Percentiles rank a stretch among this genome's conserved stretches.
Conservation (phyloP, 805 yeast genomes). For the Candida endomychidarum region DNA sequence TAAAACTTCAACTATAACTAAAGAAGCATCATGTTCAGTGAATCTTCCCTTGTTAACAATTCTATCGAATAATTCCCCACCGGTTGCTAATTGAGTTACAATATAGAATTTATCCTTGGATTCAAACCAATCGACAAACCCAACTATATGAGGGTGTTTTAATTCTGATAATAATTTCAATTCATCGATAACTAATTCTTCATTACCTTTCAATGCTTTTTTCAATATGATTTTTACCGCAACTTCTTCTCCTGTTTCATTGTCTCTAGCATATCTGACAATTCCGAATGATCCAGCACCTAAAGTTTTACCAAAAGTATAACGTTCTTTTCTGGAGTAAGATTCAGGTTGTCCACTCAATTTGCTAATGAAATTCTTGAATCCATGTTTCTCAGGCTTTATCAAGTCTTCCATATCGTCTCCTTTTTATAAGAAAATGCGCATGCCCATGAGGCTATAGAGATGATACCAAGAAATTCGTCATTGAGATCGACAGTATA, state of each 20-base stretch:
- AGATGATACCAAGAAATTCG: neutral
- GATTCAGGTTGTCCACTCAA: conserved; percentile 73
- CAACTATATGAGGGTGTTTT: conserved; percentile 84
- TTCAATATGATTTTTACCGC: conserved; percentile 89
- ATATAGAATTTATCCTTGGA: conserved; percentile 88
- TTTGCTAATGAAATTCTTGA: conserved; percentile 48
- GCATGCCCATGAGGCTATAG: neutral
- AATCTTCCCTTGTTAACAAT: conserved; percentile 78
- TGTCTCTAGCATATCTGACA: conserved; percentile 71
- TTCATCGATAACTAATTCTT: conserved; percentile 76
- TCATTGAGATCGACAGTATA: no score
- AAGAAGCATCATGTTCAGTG: conserved; percentile 85
- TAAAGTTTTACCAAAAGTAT: conserved; percentile 76
- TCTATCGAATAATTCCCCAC: conserved; percentile 93
- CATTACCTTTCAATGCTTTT: conserved; percentile 79
- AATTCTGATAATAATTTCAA: conserved; percentile 64
- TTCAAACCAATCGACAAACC: conserved; percentile 91
- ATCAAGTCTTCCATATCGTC: conserved; percentile 6
- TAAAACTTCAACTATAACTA: conserved; percentile 69
- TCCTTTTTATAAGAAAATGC: neutral
- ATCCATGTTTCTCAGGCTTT: conserved; percentile 19
- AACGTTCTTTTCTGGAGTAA: conserved; percentile 63
- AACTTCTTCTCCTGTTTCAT: conserved; percentile 59
- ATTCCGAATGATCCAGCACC: conserved; percentile 97
- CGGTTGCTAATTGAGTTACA: conserved; percentile 92